Conservation (phyloP, 2,329 filamentous ascomycete genomes). For the Colletotrichum euphorbiae region DNA sequence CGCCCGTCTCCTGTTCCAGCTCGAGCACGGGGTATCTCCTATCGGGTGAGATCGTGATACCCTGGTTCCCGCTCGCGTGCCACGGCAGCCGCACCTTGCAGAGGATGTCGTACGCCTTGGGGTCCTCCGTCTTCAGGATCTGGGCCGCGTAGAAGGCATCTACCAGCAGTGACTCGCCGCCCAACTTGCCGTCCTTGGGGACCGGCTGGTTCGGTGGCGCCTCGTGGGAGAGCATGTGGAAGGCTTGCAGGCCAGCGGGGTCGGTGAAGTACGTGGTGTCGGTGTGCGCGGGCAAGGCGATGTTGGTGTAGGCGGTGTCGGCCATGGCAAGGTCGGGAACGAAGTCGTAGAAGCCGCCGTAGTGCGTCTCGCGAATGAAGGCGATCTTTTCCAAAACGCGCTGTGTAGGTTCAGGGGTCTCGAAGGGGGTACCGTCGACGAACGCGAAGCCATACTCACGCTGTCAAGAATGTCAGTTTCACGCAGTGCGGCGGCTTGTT, state of each 20-base stretch:
- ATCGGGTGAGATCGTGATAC: slow-evolving; percentile 82
- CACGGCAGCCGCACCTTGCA: slow-evolving; percentile 70
- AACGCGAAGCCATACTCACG: slow-evolving; percentile 80
- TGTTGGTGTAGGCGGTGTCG: slow-evolving; percentile 91
- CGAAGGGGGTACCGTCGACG: slow-evolving; percentile 73
- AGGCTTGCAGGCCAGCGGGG: slow-evolving; percentile 89
- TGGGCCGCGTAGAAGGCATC: slow-evolving; percentile 84
- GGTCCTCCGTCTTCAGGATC: slow-evolving; percentile 66
- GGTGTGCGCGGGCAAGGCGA: slow-evolving; percentile 86
- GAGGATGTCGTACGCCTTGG: slow-evolving; percentile 68
- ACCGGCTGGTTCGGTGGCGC: slow-evolving; percentile 56
- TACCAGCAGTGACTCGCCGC: slow-evolving; percentile 84
- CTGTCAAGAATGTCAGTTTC: slow-evolving; percentile 54
- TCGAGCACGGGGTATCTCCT: slow-evolving; percentile 78
- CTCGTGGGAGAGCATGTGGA: slow-evolving; percentile 89
- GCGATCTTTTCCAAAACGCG: slow-evolving; percentile 83
- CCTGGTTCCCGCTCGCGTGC: slow-evolving; percentile 91
- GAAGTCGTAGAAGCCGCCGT: slow-evolving; percentile 85
- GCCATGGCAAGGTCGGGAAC: slow-evolving; percentile 88
- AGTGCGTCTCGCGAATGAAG: slow-evolving; percentile 91
- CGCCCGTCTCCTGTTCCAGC: slow-evolving; percentile 54
- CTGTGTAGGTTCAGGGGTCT: slow-evolving; percentile 77
- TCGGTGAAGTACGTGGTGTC: slow-evolving; percentile 98
- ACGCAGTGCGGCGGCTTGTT: background rate
- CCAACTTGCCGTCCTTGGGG: slow-evolving; percentile 51